Percentiles rank a stretch among this genome's conserved stretches.
phyloP scores from a whole-genome alignment of 2,329 filamentous ascomycete species.

The Fusarium fracticaudum region DNA sequence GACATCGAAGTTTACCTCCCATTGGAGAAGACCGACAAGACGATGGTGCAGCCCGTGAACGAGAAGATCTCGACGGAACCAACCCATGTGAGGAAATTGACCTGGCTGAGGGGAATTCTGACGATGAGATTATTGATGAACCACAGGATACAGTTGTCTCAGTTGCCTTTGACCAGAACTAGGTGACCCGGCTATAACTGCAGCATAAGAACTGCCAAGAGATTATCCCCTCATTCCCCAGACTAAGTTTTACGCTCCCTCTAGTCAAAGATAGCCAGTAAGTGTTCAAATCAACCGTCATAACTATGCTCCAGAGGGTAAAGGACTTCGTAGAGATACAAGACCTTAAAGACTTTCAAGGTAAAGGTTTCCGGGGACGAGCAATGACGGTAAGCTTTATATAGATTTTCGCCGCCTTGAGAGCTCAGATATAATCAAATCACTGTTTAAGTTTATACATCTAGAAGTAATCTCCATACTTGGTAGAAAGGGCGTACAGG shows the following conservation, averaged over 20 bases:
- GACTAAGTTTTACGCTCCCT: neutral
- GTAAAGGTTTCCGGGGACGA: neutral
- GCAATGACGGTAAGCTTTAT: neutral
- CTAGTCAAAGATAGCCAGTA: neutral
- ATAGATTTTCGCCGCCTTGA: neutral
- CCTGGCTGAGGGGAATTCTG: neutral
- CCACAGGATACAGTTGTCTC: neutral
- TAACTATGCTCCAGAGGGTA: neutral
- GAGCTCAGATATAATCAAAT: neutral
- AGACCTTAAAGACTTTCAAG: no score
- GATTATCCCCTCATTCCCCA: neutral
- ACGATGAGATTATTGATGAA: neutral
- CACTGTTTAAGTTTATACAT: neutral
- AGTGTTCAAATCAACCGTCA: neutral
- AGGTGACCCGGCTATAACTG: neutral
- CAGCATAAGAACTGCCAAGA: neutral
- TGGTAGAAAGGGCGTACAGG: neutral
- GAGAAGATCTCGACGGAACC: neutral
- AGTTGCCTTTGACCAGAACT: neutral
- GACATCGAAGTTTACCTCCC: neutral
- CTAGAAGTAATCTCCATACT: neutral
- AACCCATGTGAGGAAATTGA: neutral
- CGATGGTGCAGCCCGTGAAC: neutral
- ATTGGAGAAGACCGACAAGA: neutral
- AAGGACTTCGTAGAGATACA: no score